phyloP scores from a whole-genome alignment of 106 monocot genomes.

The Dioscorea dumetorum region DNA sequence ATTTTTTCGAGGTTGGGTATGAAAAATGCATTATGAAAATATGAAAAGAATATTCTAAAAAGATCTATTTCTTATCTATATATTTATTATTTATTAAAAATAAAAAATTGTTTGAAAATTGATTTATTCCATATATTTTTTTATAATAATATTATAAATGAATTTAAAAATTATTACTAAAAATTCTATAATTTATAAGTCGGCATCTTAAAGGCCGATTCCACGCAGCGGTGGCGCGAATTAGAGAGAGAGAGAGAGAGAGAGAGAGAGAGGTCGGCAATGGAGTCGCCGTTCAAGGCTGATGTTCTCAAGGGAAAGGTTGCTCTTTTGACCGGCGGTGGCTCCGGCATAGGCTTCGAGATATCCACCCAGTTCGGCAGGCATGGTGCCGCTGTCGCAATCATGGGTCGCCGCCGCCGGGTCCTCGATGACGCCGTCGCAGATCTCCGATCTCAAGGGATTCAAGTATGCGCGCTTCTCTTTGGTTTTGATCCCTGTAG shows the following conservation, averaged over 20 bases:
- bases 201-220: too few relatives aligned
- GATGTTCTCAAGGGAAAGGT: constrained; percentile 69
- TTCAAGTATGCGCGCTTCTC: constrained; percentile 22
- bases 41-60: too few relatives aligned
- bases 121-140: too few relatives aligned
- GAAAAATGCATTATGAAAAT: too few relatives aligned
- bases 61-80: too few relatives aligned
- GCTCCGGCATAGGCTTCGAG: constrained; percentile 82
- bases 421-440: constrained; percentile 64
- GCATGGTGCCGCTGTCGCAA: constrained; percentile 71
- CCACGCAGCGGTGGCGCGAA: too few relatives aligned
- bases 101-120: too few relatives aligned
- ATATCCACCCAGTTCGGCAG: constrained; percentile 67
- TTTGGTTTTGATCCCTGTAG: neutral
- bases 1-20: too few relatives aligned
- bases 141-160: too few relatives aligned
- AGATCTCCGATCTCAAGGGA: constrained; percentile 48
- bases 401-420: constrained; percentile 82
- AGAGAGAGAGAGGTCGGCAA: constrained; percentile 6
- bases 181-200: too few relatives aligned
- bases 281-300: constrained; percentile 68
- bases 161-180: too few relatives aligned
- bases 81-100: too few relatives aligned
- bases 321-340: constrained; percentile 78
- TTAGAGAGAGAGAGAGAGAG: neutral